Base-by-base conservation (phyloP, 495 filamentous ascomycete species). In the Glutinoglossum americanum region DNA sequence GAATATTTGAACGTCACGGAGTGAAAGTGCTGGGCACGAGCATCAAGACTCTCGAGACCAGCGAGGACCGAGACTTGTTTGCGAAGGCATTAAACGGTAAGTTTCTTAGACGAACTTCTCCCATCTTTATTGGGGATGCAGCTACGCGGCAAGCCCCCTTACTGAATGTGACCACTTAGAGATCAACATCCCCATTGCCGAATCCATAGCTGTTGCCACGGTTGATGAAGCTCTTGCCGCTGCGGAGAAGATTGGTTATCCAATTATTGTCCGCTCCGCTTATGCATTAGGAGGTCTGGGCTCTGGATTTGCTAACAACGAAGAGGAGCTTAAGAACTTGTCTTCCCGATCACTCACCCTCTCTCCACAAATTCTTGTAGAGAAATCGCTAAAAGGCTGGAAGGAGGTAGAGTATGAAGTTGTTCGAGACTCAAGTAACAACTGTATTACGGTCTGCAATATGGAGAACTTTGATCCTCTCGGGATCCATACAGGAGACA, bases 391-490 rank as follows among this genome's bases (percentile, higher is more conserved):
- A 54, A 96, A 96, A 73, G 90, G 90, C 64, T 98, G 90, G 90
- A 98, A 98, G 70, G 92, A 98, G 68, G 89, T 96, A 57, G 92
- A 98, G 66, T 98, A 98, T 69, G 92, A 98, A 62, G 92, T 98
- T 53, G 92, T 98, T 37, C 85, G 92, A 61, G 92, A 98, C 76
- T 85, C 81, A 45, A 80, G 85, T 59, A 89, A 98, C 72, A 98
- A 98, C 76, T 98, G 92, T 71, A 97, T 98, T 68, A 98, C 92
- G 7, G 92, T 98, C 61, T 98, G 92, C 73, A 98, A 98, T 74
- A 98, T 98, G 92, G 92, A 98, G 71, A 98, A 98, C 70, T 97
- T 98, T 62, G 92, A 98, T 71, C 92, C 92, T 60, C 81, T 98
- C 32, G 92, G 92, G 64, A 96, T 97, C 57, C 92, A 98, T 65